Conservation (phyloP, 768 basidiomycete species). For the Ramaria sp. region DNA sequence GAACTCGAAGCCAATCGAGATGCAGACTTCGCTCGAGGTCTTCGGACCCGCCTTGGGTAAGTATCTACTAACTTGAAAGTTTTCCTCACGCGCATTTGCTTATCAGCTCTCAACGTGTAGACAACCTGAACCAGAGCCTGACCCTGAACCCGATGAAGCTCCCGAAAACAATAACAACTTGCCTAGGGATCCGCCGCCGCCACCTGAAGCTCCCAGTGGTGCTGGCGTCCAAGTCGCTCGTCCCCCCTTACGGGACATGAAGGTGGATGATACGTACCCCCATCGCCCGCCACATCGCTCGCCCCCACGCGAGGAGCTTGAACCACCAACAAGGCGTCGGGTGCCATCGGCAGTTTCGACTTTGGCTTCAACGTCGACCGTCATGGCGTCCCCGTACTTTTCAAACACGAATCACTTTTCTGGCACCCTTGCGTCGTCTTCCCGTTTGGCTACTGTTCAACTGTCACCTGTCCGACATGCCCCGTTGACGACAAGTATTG, state of each 20-base stretch:
- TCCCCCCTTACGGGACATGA: slow-evolving; percentile 16
- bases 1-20: slow-evolving; percentile 54
- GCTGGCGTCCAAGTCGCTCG: not conserved
- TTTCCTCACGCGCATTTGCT: not conserved
- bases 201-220: slow-evolving; percentile 7
- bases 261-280: slow-evolving; percentile 17
- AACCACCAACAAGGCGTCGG: slow-evolving; percentile 28
- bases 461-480: not conserved
- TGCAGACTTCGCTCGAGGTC: slow-evolving; percentile 46
- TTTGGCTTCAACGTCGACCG: not conserved
- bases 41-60: slow-evolving; percentile 63
- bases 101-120: not conserved
- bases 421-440: not conserved
- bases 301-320: slow-evolving; percentile 27
- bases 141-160: not conserved
- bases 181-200: slow-evolving; percentile 2
- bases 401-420: not conserved
- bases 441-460: not conserved
- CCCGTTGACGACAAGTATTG: not conserved
- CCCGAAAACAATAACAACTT: not conserved
- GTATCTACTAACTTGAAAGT: not conserved
- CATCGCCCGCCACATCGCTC: slow-evolving; percentile 14
- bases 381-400: not conserved
- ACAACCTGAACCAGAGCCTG: slow-evolving; percentile 5
- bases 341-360: slow-evolving; percentile 19